Conservation (phyloP, 805 yeast genomes). For the Lachancea sp. region DNA sequence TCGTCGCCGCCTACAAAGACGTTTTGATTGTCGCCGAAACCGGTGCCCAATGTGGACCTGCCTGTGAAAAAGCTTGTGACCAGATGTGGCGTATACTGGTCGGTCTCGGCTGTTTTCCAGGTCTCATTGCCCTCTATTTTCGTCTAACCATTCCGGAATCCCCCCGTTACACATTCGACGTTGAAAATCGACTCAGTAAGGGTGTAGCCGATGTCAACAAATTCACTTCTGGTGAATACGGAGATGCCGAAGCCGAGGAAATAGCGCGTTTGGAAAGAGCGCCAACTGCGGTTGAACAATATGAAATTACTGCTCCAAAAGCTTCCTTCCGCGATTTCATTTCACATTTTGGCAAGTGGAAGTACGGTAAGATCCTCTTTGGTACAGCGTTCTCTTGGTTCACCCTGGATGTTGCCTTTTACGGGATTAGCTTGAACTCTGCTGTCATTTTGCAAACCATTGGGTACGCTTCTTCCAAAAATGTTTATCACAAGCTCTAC, state of each 20-base stretch:
- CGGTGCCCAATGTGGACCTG: slow-evolving; percentile 54
- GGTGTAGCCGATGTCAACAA: slow-evolving; percentile 55
- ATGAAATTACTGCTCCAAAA: slow-evolving; percentile 52
- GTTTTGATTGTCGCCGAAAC: slow-evolving; percentile 48
- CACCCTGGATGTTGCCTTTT: slow-evolving; percentile 81
- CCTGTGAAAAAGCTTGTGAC: slow-evolving; percentile 74
- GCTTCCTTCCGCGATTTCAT: slow-evolving; percentile 74
- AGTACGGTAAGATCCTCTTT: slow-evolving; percentile 69
- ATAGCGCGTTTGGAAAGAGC: slow-evolving; percentile 41
- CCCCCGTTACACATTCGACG: slow-evolving; percentile 84
- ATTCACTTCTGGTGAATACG: slow-evolving; percentile 44
- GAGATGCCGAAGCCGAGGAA: slow-evolving; percentile 46
- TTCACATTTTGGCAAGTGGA: slow-evolving; percentile 77
- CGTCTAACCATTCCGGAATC: slow-evolving; percentile 94
- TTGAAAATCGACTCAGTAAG: slow-evolving; percentile 49
- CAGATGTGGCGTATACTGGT: slow-evolving; percentile 91
- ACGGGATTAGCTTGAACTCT: slow-evolving; percentile 81
- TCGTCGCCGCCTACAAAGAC: slow-evolving; percentile 71
- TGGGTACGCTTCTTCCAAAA: slow-evolving; percentile 69
- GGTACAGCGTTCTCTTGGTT: slow-evolving; percentile 95
- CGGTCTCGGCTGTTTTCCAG: slow-evolving; percentile 91
- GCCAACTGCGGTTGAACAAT: slow-evolving; percentile 44
- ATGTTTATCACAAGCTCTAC: slow-evolving; percentile 64
- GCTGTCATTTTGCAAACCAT: slow-evolving; percentile 73
- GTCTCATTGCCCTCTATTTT: slow-evolving; percentile 74